Percentiles rank a stretch among this genome's conserved stretches.
Evolutionary conservation across 495 filamentous ascomycete genomes (phyloP).

Genomic region (Aspergillus hancockii): DNA sequence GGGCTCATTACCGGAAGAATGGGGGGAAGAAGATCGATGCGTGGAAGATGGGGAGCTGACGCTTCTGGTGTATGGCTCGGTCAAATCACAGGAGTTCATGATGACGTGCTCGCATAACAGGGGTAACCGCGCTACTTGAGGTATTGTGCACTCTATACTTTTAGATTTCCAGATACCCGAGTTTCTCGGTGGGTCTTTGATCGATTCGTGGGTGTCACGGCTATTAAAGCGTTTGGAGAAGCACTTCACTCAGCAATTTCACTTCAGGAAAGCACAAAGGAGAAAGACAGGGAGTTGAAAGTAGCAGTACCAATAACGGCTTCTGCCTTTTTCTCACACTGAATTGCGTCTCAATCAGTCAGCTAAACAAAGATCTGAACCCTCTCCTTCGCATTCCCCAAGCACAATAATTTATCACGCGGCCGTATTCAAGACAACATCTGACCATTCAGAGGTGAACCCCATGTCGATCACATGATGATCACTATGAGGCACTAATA

Average conservation of each 20-base stretch:
- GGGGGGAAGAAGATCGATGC: constrained; percentile 30
- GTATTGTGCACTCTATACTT: neutral
- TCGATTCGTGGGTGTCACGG: neutral
- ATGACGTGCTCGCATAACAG: constrained; percentile 38
- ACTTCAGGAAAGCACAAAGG: neutral
- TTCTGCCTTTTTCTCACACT: neutral
- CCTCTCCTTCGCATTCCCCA: neutral
- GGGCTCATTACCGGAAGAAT: constrained; percentile 24
- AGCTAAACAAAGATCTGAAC: neutral
- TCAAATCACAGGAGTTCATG: constrained; percentile 40
- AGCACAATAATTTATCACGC: constrained; percentile 14
- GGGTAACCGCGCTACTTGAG: constrained; percentile 7
- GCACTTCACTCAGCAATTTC: neutral
- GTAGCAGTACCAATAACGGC: neutral
- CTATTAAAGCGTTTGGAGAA: neutral
- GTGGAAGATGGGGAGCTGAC: constrained; percentile 21
- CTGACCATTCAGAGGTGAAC: neutral
- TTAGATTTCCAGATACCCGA: neutral
- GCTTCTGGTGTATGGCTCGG: constrained; percentile 24
- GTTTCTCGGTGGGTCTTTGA: neutral
- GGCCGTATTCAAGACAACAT: neutral
- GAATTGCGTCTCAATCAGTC: neutral
- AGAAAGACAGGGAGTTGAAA: neutral
- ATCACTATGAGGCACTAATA: constrained; percentile 1
- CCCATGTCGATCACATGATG: constrained; percentile 17